phyloP scores from a whole-genome alignment of 768 basidiomycete species.

The Rhizopogon vesiculosus region DNA sequence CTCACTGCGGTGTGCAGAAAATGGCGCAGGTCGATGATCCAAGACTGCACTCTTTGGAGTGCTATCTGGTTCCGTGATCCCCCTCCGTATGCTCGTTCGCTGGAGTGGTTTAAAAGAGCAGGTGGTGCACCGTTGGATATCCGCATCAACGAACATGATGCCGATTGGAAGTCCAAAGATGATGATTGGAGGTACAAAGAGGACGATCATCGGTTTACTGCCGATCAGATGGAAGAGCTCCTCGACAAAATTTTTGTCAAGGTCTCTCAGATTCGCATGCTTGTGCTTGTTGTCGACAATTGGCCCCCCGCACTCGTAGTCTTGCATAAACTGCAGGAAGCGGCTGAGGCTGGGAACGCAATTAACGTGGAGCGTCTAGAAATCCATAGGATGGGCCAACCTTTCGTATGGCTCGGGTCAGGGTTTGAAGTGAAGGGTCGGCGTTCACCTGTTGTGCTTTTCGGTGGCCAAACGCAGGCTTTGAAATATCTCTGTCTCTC shows the following conservation, averaged over 20 bases:
- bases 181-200: conserved; percentile 9
- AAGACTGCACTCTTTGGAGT: conserved; percentile 55
- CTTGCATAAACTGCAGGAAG: conserved; percentile 42
- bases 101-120: conserved; percentile 55
- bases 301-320: conserved; percentile 51
- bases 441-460: conserved; percentile 40
- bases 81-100: conserved; percentile 46
- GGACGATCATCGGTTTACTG: conserved; percentile 31
- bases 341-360: conserved; percentile 27
- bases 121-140: conserved; percentile 52
- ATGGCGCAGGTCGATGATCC: conserved; percentile 47
- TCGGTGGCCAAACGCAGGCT: conserved; percentile 39
- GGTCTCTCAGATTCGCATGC: conserved; percentile 51
- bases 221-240: conserved; percentile 40
- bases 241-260: conserved; percentile 47
- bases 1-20: conserved; percentile 57
- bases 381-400: conserved; percentile 52
- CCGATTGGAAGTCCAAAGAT: conserved; percentile 16
- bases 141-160: conserved; percentile 47
- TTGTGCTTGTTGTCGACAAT: conserved; percentile 52
- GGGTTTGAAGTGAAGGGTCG: conserved; percentile 33
- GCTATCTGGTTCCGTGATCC: conserved; percentile 59
- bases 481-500: conserved; percentile 50
- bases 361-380: conserved; percentile 59
- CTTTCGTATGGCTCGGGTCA: conserved; percentile 41